A percentile compares a stretch with the other conserved stretches of the same genome.
Evolutionary conservation across 768 basidiomycete species (phyloP).

Genomic region (Lentinula aciculospora): DNA sequence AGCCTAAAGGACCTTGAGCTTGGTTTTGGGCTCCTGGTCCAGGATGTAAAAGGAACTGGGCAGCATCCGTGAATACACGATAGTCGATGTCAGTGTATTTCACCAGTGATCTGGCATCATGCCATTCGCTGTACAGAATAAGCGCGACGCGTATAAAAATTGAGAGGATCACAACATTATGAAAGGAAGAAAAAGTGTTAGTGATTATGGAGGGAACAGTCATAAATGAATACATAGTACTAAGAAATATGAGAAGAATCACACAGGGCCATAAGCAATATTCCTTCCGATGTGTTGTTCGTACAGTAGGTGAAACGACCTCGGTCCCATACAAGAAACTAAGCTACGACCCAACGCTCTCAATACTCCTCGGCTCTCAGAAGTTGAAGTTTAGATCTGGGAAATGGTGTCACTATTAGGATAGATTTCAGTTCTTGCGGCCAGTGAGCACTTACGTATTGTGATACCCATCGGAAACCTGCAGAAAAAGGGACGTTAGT

Average conservation of each 20-base stretch:
- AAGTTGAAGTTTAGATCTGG: slow-evolving; percentile 29
- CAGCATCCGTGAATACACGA: slow-evolving; percentile 91
- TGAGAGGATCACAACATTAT: slow-evolving; percentile 47
- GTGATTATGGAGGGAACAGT: slow-evolving; percentile 14
- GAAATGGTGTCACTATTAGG: slow-evolving; percentile 7
- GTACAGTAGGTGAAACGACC: background rate
- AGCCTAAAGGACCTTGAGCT: slow-evolving; percentile 56
- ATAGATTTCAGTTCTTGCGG: background rate
- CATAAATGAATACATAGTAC: slow-evolving; percentile 4
- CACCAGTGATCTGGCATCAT: slow-evolving; percentile 73
- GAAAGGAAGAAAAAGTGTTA: slow-evolving; percentile 34
- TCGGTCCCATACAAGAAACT: background rate
- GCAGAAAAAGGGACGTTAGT: slow-evolving; percentile 8
- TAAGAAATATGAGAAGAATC: background rate
- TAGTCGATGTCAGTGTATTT: slow-evolving; percentile 99
- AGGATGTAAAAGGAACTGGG: slow-evolving; percentile 57
- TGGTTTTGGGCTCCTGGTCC: slow-evolving; percentile 34
- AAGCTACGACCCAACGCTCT: background rate
- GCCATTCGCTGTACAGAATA: slow-evolving; percentile 86
- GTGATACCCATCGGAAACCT: slow-evolving; percentile 95
- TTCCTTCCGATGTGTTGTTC: background rate
- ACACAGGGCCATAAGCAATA: background rate
- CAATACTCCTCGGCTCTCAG: background rate
- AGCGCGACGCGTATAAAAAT: slow-evolving; percentile 59
- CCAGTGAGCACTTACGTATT: slow-evolving; percentile 70